Conservation (phyloP, 1,284 basidiomycete species). For the Phlebopus sp. region DNA sequence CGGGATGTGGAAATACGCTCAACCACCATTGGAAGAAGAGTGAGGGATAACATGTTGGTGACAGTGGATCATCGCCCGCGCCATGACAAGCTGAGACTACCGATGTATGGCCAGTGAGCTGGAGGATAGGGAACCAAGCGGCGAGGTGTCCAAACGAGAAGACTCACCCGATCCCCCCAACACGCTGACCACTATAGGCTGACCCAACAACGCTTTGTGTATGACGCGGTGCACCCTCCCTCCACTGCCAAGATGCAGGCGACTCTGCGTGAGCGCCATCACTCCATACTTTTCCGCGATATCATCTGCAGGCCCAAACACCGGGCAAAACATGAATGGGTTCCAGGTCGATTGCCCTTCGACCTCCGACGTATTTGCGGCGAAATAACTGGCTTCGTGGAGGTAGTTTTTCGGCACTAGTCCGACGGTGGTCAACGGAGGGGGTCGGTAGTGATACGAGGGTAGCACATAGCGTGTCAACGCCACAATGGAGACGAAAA, state of each 20-base stretch:
- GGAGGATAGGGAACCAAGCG: background rate
- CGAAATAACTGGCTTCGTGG: constrained; percentile 19
- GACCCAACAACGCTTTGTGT: constrained; percentile 80
- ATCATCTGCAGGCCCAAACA: constrained; percentile 78
- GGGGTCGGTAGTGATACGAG: constrained; percentile 31
- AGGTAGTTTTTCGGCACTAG: constrained; percentile 70
- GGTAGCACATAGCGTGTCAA: constrained; percentile 62
- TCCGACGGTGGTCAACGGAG: constrained; percentile 44
- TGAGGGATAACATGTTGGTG: constrained; percentile 84
- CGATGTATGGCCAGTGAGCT: constrained; percentile 4
- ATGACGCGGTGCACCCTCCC: constrained; percentile 81
- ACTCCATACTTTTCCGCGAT: constrained; percentile 78
- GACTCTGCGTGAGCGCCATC: constrained; percentile 71
- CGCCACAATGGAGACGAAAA: constrained; percentile 53
- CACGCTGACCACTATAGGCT: constrained; percentile 87
- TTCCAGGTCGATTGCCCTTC: constrained; percentile 45
- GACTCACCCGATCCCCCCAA: constrained; percentile 83
- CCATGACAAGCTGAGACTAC: constrained; percentile 90
- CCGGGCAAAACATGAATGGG: constrained; percentile 90
- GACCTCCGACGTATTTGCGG: constrained; percentile 43
- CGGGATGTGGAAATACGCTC: constrained; percentile 89
- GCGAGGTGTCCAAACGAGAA: background rate
- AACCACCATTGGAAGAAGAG: constrained; percentile 96
- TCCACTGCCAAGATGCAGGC: constrained; percentile 80
- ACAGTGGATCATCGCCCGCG: constrained; percentile 87